Evolutionary conservation across 345 rosid genomes (phyloP).

Genomic region (Salix purpurea): DNA sequence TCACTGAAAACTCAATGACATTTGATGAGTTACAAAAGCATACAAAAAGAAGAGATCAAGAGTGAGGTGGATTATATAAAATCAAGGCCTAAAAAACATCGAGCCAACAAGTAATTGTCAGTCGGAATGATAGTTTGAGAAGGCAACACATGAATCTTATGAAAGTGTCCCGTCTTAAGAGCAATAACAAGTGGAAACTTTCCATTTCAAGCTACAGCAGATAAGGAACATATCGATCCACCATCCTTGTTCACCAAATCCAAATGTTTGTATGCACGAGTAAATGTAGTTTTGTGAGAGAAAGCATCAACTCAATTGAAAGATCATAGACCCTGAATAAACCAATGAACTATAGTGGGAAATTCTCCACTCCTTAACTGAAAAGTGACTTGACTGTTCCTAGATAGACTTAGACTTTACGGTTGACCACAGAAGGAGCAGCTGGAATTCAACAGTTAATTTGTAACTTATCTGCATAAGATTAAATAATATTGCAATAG

Average conservation of each 20-base stretch:
- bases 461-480: not conserved
- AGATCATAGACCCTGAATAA: not conserved
- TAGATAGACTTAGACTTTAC: not conserved
- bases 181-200: not conserved
- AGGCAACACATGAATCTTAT: not conserved
- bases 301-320: not conserved
- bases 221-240: not conserved
- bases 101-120: not conserved
- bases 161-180: not conserved
- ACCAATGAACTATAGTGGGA: not conserved
- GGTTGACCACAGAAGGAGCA: not conserved
- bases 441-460: not conserved
- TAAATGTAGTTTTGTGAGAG: not conserved
- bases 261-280: not conserved
- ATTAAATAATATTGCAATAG: not conserved
- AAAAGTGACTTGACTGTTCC: not conserved
- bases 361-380: not conserved
- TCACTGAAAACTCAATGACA: not conserved
- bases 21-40: not conserved
- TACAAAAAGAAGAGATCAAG: not conserved
- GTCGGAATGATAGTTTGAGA: not conserved
- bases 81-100: not conserved
- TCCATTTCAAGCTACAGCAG: not conserved
- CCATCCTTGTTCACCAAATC: not conserved
- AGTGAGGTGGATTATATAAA: not conserved